Evolutionary conservation across 2,329 filamentous ascomycete species (phyloP).

Genomic region (Paecilomyces sp.): DNA sequence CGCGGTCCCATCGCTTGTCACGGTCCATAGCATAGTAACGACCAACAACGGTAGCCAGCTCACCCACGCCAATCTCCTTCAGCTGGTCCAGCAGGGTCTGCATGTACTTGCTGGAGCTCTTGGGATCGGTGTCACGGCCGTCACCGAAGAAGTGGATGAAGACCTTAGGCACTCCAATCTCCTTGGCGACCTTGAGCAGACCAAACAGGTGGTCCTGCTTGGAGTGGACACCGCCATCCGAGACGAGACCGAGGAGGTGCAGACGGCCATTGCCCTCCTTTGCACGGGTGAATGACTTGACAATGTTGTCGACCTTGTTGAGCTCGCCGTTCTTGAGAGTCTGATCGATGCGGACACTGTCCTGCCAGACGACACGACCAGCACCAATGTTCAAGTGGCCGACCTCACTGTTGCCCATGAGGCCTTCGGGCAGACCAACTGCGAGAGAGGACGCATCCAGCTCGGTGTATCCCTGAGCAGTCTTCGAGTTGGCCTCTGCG

Average conservation of each 20-base stretch:
- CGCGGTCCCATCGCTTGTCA: conserved; percentile 96
- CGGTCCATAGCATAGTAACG: conserved; percentile 99
- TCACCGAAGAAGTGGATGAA: conserved; percentile 99
- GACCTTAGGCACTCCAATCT: conserved; percentile 77
- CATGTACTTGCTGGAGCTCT: conserved; percentile 84
- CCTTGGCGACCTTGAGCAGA: conserved; percentile 83
- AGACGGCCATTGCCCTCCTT: conserved; percentile 86
- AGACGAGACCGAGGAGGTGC: conserved; percentile 86
- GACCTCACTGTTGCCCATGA: conserved; percentile 99
- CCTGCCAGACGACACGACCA: conserved; percentile 96
- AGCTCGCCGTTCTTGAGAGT: conserved; percentile 81
- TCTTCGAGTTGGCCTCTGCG: conserved; percentile 57
- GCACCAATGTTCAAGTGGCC: conserved; percentile 98
- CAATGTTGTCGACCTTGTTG: conserved; percentile 68
- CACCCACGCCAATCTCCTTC: conserved; percentile 76
- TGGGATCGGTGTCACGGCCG: conserved; percentile 95
- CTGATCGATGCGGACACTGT: conserved; percentile 92
- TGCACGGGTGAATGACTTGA: conserved; percentile 67
- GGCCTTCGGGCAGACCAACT: conserved; percentile 87
- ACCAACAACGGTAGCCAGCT: conserved; percentile 88
- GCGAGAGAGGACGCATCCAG: conserved; percentile 94
- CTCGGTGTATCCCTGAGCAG: conserved; percentile 77
- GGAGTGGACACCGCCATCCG: conserved; percentile 92
- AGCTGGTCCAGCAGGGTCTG: conserved; percentile 72
- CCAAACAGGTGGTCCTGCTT: conserved; percentile 91